Conservation (phyloP, 2,329 filamentous ascomycete species). For the Sclerotinia sclerotiorum region DNA sequence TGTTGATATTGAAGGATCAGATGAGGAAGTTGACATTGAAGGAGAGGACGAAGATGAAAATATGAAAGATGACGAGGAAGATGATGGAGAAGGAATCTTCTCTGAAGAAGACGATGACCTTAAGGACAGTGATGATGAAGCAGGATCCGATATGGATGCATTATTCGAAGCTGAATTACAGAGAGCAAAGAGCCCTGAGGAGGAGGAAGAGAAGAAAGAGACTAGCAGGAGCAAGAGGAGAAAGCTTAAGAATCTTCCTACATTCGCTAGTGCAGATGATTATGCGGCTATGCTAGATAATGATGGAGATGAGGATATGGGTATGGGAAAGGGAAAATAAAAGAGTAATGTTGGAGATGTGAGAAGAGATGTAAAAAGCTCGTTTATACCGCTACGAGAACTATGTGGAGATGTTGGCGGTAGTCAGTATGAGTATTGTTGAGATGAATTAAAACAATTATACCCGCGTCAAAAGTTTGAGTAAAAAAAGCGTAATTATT, state of each 20-base stretch:
- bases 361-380: not conserved
- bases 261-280: constrained; percentile 90
- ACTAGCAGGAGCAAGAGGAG: constrained; percentile 64
- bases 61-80: constrained; percentile 29
- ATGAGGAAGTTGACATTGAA: constrained; percentile 40
- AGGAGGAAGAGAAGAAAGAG: constrained; percentile 35
- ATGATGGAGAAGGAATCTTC: constrained; percentile 32
- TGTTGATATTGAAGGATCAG: constrained; percentile 48
- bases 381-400: not conserved
- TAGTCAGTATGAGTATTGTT: not conserved
- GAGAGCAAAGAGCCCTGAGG: constrained; percentile 43
- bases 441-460: not conserved
- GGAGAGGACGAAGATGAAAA: constrained; percentile 34
- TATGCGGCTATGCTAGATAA: constrained; percentile 81
- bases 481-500: not conserved
- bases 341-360: not conserved
- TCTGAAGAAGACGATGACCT: constrained; percentile 44
- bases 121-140: constrained; percentile 50
- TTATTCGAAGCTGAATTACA: constrained; percentile 42
- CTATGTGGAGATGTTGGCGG: not conserved
- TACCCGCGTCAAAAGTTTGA: constrained; percentile 2
- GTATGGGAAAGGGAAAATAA: constrained; percentile 13
- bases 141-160: constrained; percentile 51
- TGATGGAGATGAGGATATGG: constrained; percentile 56
- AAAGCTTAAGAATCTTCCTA: constrained; percentile 85